Percentiles rank a stretch among this genome's conserved stretches.
Evolutionary conservation across 768 basidiomycete species (phyloP).

Genomic region (Lactarius deliciosus): DNA sequence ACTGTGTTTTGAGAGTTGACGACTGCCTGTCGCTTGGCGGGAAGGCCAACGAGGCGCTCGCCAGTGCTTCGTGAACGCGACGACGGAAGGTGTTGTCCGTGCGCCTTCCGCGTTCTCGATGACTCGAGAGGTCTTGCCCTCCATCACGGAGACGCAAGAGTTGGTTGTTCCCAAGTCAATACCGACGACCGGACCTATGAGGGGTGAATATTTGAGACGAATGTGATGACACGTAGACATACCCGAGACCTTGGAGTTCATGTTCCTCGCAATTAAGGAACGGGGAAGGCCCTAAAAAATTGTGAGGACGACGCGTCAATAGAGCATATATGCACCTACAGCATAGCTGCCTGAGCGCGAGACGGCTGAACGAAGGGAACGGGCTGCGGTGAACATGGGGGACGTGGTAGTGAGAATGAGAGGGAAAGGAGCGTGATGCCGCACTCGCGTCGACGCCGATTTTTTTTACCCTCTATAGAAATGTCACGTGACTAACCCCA

Average conservation of each 20-base stretch:
- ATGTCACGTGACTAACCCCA: background rate
- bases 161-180: conserved; percentile 96
- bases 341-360: conserved; percentile 64
- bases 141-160: conserved; percentile 93
- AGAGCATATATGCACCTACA: conserved; percentile 39
- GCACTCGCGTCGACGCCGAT: conserved; percentile 19
- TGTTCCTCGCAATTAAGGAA: conserved; percentile 80
- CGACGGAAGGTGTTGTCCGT: conserved; percentile 96
- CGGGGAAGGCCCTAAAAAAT: conserved; percentile 59
- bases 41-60: conserved; percentile 93
- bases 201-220: conserved; percentile 7
- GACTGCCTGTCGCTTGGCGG: conserved; percentile 95
- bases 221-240: conserved; percentile 32
- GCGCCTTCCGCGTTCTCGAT: conserved; percentile 98
- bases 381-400: conserved; percentile 72
- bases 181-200: conserved; percentile 81
- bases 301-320: conserved; percentile 16
- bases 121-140: conserved; percentile 91
- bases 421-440: conserved; percentile 4
- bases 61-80: conserved; percentile 99
- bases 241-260: conserved; percentile 95
- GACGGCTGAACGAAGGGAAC: conserved; percentile 58
- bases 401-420: conserved; percentile 39
- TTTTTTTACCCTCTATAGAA: conserved; percentile 17
- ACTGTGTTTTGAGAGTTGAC: conserved; percentile 95